phyloP scores from a whole-genome alignment of 2,329 filamentous ascomycete genomes.

The Dothidotthia symphoricarpi region DNA sequence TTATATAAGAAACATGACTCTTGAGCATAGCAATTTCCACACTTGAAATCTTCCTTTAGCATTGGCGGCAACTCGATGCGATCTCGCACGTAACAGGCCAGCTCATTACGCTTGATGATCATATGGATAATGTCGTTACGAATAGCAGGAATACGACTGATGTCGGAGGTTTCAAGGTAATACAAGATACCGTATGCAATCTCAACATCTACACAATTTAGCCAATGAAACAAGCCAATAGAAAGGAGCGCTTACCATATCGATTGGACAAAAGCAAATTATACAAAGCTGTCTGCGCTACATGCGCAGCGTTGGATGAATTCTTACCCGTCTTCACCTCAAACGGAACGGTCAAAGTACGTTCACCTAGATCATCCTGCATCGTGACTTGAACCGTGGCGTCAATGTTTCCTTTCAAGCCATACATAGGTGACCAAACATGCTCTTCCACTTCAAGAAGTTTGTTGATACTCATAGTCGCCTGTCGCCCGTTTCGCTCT shows the following conservation, averaged over 20 bases:
- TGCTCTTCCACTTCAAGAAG: constrained; percentile 96
- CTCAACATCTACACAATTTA: constrained; percentile 65
- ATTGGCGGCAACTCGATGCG: constrained; percentile 81
- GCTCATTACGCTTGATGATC: constrained; percentile 90
- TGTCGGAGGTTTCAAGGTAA: constrained; percentile 89
- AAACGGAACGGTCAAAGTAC: constrained; percentile 81
- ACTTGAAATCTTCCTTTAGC: constrained; percentile 77
- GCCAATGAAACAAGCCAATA: neutral
- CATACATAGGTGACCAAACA: constrained; percentile 97
- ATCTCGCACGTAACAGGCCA: constrained; percentile 82
- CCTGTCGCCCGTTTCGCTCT: constrained; percentile 72
- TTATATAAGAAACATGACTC: constrained; percentile 91
- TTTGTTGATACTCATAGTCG: constrained; percentile 84
- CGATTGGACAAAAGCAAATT: constrained; percentile 89
- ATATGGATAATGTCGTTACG: constrained; percentile 89
- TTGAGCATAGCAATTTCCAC: constrained; percentile 86
- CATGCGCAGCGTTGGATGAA: constrained; percentile 73
- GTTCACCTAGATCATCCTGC: constrained; percentile 63
- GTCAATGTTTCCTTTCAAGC: constrained; percentile 95
- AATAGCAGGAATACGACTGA: constrained; percentile 78
- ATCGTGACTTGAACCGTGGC: constrained; percentile 89
- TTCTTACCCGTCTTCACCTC: constrained; percentile 93
- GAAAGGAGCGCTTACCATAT: constrained; percentile 57
- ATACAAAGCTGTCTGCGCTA: constrained; percentile 92
- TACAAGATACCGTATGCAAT: constrained; percentile 89